A percentile compares a stretch with the other conserved stretches of the same genome.
phyloP scores from a whole-genome alignment of 192 early-diverging fungal species.

The Backusella parvicylindrica region DNA sequence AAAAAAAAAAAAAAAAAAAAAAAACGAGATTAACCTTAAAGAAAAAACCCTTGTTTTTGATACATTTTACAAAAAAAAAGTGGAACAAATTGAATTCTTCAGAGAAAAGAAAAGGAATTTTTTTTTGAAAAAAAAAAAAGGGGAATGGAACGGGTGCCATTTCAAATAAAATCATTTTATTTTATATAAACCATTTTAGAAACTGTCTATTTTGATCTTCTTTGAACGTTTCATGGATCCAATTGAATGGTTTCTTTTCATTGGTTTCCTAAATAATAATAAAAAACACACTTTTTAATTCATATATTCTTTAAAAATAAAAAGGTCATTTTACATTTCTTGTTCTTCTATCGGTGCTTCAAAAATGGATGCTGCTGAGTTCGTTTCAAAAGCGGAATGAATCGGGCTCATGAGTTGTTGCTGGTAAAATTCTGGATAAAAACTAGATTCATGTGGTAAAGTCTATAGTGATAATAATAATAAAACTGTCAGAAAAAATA shows the following conservation, averaged over 20 bases:
- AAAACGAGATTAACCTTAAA: too few relatives aligned
- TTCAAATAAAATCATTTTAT: not conserved
- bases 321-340: not conserved
- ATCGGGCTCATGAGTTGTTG: constrained; percentile 4
- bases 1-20: too few relatives aligned
- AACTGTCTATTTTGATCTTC: not conserved
- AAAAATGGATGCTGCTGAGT: not conserved
- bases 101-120: not conserved
- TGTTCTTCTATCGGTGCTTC: not conserved
- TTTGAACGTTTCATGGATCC: not conserved
- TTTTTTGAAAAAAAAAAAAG: not conserved
- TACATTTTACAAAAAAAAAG: not conserved
- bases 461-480: not conserved
- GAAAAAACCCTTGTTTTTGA: not conserved
- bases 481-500: not conserved
- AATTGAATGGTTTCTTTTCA: not conserved
- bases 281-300: not conserved
- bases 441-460: not conserved
- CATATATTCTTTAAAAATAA: too few relatives aligned
- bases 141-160: not conserved
- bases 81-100: not conserved
- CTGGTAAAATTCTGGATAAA: not conserved
- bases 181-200: not conserved
- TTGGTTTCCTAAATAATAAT: not conserved
- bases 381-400: constrained; percentile 1